These are phyloP conservation scores for Starmerella ratchasimensis DNA, from an alignment of 805 yeast genomes.

Conservation along the genomic window DNA sequence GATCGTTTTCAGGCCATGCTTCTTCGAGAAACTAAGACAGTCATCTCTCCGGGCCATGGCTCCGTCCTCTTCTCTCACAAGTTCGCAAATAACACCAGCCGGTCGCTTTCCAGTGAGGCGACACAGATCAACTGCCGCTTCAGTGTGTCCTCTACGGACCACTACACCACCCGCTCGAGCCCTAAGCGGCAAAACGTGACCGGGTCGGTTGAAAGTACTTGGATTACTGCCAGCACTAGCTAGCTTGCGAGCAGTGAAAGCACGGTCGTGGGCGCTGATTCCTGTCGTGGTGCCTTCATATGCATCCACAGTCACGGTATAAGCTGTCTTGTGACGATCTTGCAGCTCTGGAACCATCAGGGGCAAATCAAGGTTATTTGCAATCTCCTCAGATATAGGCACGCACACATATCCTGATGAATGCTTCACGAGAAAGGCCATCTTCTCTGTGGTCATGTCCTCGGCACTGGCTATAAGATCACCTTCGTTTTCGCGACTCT, in stretches of 20 bases:
- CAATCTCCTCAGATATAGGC: slow-evolving; percentile 64
- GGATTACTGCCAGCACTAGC: slow-evolving; percentile 49
- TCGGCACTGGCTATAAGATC: slow-evolving; percentile 92
- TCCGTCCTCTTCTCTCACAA: slow-evolving; percentile 87
- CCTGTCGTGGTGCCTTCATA: slow-evolving; percentile 92
- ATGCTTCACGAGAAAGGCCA: slow-evolving; percentile 82
- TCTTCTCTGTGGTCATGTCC: slow-evolving; percentile 58
- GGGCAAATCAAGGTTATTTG: slow-evolving; percentile 69
- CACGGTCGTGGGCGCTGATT: slow-evolving; percentile 87
- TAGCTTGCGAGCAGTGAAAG: slow-evolving; percentile 59
- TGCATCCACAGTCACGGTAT: slow-evolving; percentile 81
- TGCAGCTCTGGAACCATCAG: slow-evolving; percentile 50
- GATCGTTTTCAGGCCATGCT: slow-evolving; percentile 52
- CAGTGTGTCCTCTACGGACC: slow-evolving; percentile 87
- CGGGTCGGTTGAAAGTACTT: slow-evolving; percentile 72
- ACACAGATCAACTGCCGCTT: slow-evolving; percentile 86
- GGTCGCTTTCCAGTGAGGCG: slow-evolving; percentile 62
- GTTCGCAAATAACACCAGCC: slow-evolving; percentile 86
- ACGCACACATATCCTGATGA: slow-evolving; percentile 81
- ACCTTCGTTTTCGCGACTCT: slow-evolving; percentile 92
- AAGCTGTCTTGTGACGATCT: slow-evolving; percentile 94
- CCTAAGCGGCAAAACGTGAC: slow-evolving; percentile 84
- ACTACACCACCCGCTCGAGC: slow-evolving; percentile 77
- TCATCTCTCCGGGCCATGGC: slow-evolving; percentile 88
- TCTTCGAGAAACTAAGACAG: slow-evolving; percentile 54